Evolutionary conservation across 2,329 filamentous ascomycete species (phyloP).

Genomic region (Orbilia javanica): DNA sequence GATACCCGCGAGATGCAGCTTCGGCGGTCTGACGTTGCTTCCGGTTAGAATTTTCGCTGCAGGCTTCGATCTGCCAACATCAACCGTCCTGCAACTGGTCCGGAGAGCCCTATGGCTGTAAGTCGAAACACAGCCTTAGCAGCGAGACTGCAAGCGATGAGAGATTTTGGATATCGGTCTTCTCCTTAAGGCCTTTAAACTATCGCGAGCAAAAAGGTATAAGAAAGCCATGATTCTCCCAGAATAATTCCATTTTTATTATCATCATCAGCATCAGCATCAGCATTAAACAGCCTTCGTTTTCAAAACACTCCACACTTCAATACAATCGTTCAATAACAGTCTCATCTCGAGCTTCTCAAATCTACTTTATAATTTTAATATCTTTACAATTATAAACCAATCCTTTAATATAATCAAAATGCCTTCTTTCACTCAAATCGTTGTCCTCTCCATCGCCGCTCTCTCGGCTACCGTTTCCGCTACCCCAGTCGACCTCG

Average conservation of each 20-base stretch:
- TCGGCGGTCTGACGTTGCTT: conserved; percentile 17
- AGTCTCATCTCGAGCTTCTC: background rate
- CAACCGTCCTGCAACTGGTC: background rate
- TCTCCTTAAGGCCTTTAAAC: background rate
- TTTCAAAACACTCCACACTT: background rate
- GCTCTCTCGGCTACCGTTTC: conserved; percentile 28
- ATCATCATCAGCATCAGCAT: conserved; percentile 33
- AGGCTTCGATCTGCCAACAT: background rate
- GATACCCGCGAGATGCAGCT: background rate
- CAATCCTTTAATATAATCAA: conserved; percentile 13
- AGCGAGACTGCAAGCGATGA: background rate
- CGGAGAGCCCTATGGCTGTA: background rate
- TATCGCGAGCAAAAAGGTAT: conserved; percentile 14
- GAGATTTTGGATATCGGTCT: background rate
- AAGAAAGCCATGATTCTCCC: conserved; percentile 10
- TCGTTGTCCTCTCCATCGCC: conserved; percentile 30
- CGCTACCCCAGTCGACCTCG: conserved; percentile 22
- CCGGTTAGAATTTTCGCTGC: conserved; percentile 11
- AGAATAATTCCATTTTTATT: conserved; percentile 10
- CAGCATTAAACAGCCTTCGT: conserved; percentile 23
- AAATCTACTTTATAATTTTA: conserved; percentile 25
- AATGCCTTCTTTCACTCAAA: conserved; percentile 51
- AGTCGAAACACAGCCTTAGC: conserved; percentile 2
- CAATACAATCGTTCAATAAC: conserved; percentile 1
- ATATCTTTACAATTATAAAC: conserved; percentile 4